Percentiles rank a stretch among this genome's conserved stretches.
These are phyloP conservation scores for Penicillium psychrofluorescens DNA, from an alignment of 495 filamentous ascomycete genomes.

Conservation along the genomic window DNA sequence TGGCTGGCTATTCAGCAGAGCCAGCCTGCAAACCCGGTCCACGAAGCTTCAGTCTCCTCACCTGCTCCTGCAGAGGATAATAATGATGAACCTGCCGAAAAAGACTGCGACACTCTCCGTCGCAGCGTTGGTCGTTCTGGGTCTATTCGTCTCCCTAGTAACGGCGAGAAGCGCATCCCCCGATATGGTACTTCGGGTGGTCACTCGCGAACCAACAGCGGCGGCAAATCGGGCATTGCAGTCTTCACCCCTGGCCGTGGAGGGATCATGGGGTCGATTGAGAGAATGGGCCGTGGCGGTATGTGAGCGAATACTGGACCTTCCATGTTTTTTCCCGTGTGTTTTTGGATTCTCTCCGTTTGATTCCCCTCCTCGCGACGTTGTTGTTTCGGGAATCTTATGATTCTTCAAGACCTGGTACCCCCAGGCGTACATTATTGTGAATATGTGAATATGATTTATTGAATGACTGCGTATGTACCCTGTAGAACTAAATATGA, in stretches of 20 bases:
- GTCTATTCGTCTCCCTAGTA: constrained; percentile 27
- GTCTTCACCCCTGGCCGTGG: constrained; percentile 41
- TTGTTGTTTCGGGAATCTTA: too few species aligned
- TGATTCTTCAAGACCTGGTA: too few species aligned
- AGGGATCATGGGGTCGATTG: constrained; percentile 66
- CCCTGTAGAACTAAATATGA: too few species aligned
- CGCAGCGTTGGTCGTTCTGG: constrained; percentile 20
- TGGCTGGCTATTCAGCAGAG: constrained; percentile 56
- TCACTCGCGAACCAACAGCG: constrained; percentile 32
- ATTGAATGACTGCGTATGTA: too few species aligned
- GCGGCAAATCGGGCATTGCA: constrained; percentile 36
- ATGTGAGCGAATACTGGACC: constrained; percentile 1
- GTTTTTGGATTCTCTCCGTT: background rate
- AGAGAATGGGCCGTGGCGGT: constrained; percentile 54
- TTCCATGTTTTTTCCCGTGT: background rate
- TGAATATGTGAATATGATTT: too few species aligned
- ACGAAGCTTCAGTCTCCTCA: constrained; percentile 15
- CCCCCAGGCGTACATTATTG: too few species aligned
- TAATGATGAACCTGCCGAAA: constrained; percentile 9
- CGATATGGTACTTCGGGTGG: constrained; percentile 23
- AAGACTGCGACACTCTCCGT: constrained; percentile 13
- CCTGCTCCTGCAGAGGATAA: constrained; percentile 8
- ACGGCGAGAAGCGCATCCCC: constrained; percentile 27
- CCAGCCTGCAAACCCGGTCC: constrained; percentile 9
- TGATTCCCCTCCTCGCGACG: too few species aligned